Percentiles rank a stretch among this genome's conserved stretches.
Evolutionary conservation across 2,329 filamentous ascomycete genomes (phyloP).

Genomic region (Chaetomiaceae sp.): DNA sequence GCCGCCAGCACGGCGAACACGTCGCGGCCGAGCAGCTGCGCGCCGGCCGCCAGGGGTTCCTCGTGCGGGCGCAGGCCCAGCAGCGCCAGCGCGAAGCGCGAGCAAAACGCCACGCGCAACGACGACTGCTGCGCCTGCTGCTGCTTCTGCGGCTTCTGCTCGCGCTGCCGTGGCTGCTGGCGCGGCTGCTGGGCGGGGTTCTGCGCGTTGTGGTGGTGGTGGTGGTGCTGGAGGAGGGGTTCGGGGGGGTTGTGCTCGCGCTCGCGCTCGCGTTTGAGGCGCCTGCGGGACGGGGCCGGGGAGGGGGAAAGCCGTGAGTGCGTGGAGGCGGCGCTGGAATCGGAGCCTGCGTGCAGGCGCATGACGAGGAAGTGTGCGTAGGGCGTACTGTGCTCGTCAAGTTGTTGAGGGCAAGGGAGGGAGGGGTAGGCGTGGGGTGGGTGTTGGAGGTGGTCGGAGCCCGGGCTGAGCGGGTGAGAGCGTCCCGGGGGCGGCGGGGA

Average conservation of each 20-base stretch:
- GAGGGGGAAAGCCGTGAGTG: slow-evolving; percentile 19
- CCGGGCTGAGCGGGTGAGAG: slow-evolving; percentile 3
- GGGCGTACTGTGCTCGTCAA: slow-evolving; percentile 20
- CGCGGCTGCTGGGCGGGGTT: too few relatives aligned
- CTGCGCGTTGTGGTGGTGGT: too few relatives aligned
- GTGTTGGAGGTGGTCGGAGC: too few relatives aligned
- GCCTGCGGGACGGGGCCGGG: too few relatives aligned
- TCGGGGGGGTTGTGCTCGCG: too few relatives aligned
- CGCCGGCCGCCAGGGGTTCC: slow-evolving; percentile 15
- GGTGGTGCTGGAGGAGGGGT: too few relatives aligned
- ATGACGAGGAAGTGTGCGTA: slow-evolving; percentile 30
- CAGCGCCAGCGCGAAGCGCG: slow-evolving; percentile 35
- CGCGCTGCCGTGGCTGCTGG: too few relatives aligned
- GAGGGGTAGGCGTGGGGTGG: slow-evolving; percentile 10
- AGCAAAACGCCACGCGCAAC: slow-evolving; percentile 18
- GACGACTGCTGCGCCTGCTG: neutral
- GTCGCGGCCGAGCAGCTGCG: slow-evolving; percentile 38
- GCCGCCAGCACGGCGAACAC: slow-evolving; percentile 46
- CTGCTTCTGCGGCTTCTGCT: slow-evolving; percentile 1
- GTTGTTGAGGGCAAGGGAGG: slow-evolving; percentile 5
- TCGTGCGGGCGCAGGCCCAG: slow-evolving; percentile 37
- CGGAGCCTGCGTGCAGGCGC: slow-evolving; percentile 20
- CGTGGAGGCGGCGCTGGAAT: slow-evolving; percentile 10
- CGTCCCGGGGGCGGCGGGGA: neutral
- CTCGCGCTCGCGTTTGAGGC: neutral